These are phyloP conservation scores for Nemania serpens DNA, from an alignment of 2,329 filamentous ascomycete genomes.

Conservation along the genomic window DNA sequence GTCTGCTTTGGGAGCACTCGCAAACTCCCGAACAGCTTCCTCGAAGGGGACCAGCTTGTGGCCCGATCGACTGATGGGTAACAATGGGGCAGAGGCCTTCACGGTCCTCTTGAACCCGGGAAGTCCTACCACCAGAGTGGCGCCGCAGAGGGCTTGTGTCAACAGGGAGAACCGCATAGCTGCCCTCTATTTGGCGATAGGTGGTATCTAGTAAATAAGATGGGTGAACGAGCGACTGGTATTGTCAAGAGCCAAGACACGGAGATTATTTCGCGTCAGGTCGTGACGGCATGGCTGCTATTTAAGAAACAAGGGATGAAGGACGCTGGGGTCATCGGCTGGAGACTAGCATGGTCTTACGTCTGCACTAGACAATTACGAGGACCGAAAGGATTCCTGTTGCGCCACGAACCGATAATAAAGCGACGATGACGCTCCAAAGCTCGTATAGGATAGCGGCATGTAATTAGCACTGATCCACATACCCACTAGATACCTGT, in stretches of 20 bases:
- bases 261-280: background rate
- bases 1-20: slow-evolving; percentile 24
- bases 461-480: background rate
- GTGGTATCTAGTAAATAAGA: background rate
- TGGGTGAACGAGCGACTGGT: slow-evolving; percentile 19
- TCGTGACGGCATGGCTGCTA: slow-evolving; percentile 20
- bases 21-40: slow-evolving; percentile 18
- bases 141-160: slow-evolving; percentile 25
- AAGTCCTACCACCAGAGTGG: slow-evolving; percentile 24
- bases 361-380: slow-evolving; percentile 18
- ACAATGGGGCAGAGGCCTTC: slow-evolving; percentile 14
- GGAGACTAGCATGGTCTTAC: background rate
- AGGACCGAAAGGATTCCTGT: slow-evolving; percentile 22
- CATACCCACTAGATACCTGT: background rate
- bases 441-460: slow-evolving; percentile 10
- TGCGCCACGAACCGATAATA: slow-evolving; percentile 15
- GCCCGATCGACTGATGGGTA: slow-evolving; percentile 10
- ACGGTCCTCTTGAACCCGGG: slow-evolving; percentile 9
- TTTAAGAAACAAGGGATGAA: slow-evolving; percentile 18
- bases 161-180: slow-evolving; percentile 24
- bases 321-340: slow-evolving; percentile 9
- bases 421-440: slow-evolving; percentile 13
- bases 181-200: background rate
- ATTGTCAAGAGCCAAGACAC: slow-evolving; percentile 12
- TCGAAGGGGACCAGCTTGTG: slow-evolving; percentile 21